Conservation (phyloP, 2,329 filamentous ascomycete genomes). For the Sporothrix protearum region DNA sequence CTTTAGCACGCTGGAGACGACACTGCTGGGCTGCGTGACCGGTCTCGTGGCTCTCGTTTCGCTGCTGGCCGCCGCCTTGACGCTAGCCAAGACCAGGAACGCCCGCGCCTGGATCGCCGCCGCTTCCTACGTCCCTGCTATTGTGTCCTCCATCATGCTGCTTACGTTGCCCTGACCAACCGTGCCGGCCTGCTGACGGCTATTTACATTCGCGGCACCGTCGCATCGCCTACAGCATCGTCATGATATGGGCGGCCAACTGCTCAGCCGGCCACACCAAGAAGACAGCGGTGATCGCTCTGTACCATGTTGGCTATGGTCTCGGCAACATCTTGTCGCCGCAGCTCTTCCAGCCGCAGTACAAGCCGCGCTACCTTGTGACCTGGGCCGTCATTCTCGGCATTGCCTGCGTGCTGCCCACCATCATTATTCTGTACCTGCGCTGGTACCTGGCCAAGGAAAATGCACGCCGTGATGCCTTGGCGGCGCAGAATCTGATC, state of each 20-base stretch:
- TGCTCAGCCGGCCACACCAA: constrained; percentile 58
- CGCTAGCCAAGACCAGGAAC: constrained; percentile 19
- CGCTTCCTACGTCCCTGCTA: constrained; percentile 18
- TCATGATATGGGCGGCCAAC: constrained; percentile 46
- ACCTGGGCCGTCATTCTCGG: constrained; percentile 26
- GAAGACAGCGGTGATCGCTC: constrained; percentile 60
- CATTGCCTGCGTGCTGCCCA: constrained; percentile 23
- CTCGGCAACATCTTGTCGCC: constrained; percentile 60
- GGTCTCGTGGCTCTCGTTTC: constrained; percentile 23
- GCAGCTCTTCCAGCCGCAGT: constrained; percentile 58
- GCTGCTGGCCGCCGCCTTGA: constrained; percentile 12
- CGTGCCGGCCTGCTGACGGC: constrained; percentile 18
- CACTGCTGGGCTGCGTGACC: constrained; percentile 25
- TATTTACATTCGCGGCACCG: constrained; percentile 22
- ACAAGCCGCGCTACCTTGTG: constrained; percentile 42
- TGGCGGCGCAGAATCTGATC: constrained; percentile 11
- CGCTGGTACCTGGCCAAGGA: constrained; percentile 24
- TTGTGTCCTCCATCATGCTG: constrained; percentile 21
- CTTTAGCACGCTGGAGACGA: constrained; percentile 24
- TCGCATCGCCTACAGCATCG: constrained; percentile 24
- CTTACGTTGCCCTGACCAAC: constrained; percentile 21
- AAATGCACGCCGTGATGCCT: constrained; percentile 24
- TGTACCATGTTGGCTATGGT: constrained; percentile 59
- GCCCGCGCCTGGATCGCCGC: constrained; percentile 22
- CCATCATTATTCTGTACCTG: constrained; percentile 26